Base-by-base conservation (phyloP, 306 rosid species). In the Oxytropis ochrocephala region DNA sequence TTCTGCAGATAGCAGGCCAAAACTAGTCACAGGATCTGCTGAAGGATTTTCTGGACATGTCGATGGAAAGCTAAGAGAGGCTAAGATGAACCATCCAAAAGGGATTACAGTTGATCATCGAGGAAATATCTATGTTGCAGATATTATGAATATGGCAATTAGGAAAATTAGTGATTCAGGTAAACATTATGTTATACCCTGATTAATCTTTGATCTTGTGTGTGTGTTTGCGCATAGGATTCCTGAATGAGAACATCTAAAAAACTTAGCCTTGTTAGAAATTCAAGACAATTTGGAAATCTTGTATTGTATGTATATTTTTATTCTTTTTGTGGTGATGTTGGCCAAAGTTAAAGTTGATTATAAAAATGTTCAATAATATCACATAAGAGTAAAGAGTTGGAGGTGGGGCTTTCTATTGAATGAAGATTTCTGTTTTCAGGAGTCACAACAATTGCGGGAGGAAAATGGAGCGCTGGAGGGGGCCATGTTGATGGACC, bases 401-500 rank as follows among this genome's bases (percentile, higher is more conserved):
- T 41, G 6, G 33, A 48, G 64, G 10, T 69, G 8, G 63, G 48
- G 63, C 14, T 55, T 62, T 77, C 43, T 60, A 49, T 48, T 69
- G 67, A 63, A 52, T 14, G 52, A 51, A 32, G 49, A 51, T 79
- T 68, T 85, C 38, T 70, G 27, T 77, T 48, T 67, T 75, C 70
- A 92, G 96, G 97, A 41, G 84, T 92, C 41, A 89, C 97, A 74
- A 92, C 97, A 38, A 92, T 92, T 79, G 97, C 97, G 0, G 97
- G 97, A 71, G 97, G 97, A 61, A 92, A 79, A 81, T 69, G 54
- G 80, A 85, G 90, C 52, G 87, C 81, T 4, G 97, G 95, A 58
- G 95, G 95, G 33, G 82, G 87, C 52, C 96, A 92, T 63, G 90
- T 85, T 24, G 96, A 92, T 65, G 97, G 97, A 51, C 95, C 97